phyloP scores from a whole-genome alignment of 2,329 filamentous ascomycete species.

The Sclerotinia minor region DNA sequence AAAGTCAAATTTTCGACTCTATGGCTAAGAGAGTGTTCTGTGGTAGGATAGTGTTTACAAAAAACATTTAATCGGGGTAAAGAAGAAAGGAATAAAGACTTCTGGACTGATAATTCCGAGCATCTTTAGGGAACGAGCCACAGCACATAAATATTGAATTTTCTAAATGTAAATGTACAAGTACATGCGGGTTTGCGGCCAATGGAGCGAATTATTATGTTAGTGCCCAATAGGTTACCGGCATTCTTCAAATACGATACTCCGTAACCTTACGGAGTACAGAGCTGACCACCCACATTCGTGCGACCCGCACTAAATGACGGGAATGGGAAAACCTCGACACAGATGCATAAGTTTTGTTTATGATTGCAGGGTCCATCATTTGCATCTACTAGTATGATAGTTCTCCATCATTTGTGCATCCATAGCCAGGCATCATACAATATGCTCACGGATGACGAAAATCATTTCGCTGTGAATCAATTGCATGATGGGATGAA shows the following conservation, averaged over 20 bases:
- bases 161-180: too few species aligned
- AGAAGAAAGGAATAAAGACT: not conserved
- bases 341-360: not conserved
- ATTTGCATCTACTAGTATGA: not conserved
- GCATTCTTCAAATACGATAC: not conserved
- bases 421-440: too few species aligned
- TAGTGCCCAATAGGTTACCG: not conserved
- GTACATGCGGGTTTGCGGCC: not conserved
- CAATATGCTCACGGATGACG: too few species aligned
- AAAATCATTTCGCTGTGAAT: not conserved
- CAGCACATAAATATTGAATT: not conserved
- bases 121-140: not conserved
- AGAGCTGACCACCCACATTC: too few species aligned
- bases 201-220: not conserved
- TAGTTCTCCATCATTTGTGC: not conserved
- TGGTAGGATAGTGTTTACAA: not conserved
- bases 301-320: not conserved
- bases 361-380: too few species aligned
- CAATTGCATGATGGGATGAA: slow-evolving; percentile 18
- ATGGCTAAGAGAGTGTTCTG: not conserved
- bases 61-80: too few species aligned
- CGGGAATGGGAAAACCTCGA: not conserved
- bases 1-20: not conserved
- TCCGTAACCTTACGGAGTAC: too few species aligned
- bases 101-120: not conserved